Base-by-base conservation (phyloP, 2,329 filamentous ascomycete genomes). In the Anthostomella pinea region DNA sequence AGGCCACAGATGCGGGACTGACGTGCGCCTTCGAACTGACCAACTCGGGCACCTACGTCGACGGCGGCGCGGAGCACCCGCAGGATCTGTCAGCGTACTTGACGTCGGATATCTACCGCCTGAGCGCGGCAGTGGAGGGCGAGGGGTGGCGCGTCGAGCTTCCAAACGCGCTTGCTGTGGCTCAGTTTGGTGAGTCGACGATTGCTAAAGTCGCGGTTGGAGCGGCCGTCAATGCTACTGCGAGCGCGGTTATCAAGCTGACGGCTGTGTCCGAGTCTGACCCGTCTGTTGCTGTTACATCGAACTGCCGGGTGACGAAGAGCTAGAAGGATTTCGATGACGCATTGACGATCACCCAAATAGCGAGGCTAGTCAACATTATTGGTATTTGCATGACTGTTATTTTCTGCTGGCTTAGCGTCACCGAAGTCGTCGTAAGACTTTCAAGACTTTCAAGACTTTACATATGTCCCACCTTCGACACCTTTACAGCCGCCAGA, bases 201-300 rank as follows among this genome's bases (percentile, higher is more conserved):
- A 56, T 40, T 4, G 66, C 65, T 3, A 57, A 57, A 9, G 68
- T 75, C 0, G 70, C 68, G 2, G 68, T 72, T 1, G 60, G 48
- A 3, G 63, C 65, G 0, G 41, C 48, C 1, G 38, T 24, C 27
- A 52, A 49, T 38, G 64, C 63, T 3, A 55, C 51, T 14, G 47
- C 52, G 2, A 52, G 52, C 5, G 69, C 64, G 1, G 59, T 63
- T 1, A 64, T 73, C 4, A 69, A 53, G 25, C 38, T 73, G 27
- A 65, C 58, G 18, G 69, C 58, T n/a, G 67, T 57, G 9, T 73
- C 69, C 1, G 70, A 73, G 58, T 69, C 68, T 8, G 60, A 71
- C 39, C 39, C 44, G 2, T 39, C 33, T 4, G 54, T 62, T 8
- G n/a, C n/a, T n/a, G n/a, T n/a, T n/a, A n/a, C n/a, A n/a, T n/a